Base-by-base conservation (phyloP, 2,329 filamentous ascomycete genomes). In the Raffaelea deltoideospora region DNA sequence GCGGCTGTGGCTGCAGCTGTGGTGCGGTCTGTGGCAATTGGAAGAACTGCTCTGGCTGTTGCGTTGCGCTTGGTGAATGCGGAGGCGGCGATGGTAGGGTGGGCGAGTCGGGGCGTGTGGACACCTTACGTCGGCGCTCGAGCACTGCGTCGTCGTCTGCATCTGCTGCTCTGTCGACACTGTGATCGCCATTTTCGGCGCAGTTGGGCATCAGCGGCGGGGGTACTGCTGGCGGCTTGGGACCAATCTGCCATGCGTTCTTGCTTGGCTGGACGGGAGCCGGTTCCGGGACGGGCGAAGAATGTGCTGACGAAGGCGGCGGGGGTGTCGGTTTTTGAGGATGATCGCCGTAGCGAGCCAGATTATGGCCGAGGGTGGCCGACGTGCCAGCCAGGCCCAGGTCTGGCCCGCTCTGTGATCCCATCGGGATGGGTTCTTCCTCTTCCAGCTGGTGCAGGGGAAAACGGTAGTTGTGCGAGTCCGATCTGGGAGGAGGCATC, bases 191-290 rank as follows among this genome's bases (percentile, higher is more conserved):
- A 13, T 4, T 15, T 6, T 4, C 26, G 26, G 26, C 6, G 26
- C 26, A 11, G 7, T 24, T 7, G 22, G 22, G 7, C 22, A 11
- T 10, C 26, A 14, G 26, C 26, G 26, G 26, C 26, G 26, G 26
- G 5, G 26, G 26, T 13, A 14, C 10, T 14, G 26, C 10, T 14
- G 26, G 26, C 5, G 39, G 43, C 14, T 38, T 40, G 9, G 23
- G 15, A n/a, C 45, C 45, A 10, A 47, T 21, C 32, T 42, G 35
- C 46, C 46, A 48, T 15, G 46, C 43, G 18, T 47, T 46, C 6
- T 32, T 29, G 11, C n/a, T 13, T 4, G 46, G 46, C 15, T 38
- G 39, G 1, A 41, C 34, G 2, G 44, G 44, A 22, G 38, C 27
- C 6, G 33, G 32, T 6, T 40, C 41, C 3, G 40, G 35, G 13